These are phyloP conservation scores for Chrysopogon serrulatus DNA, from an alignment of 176 grass and related monocot species.

Conservation along the genomic window DNA sequence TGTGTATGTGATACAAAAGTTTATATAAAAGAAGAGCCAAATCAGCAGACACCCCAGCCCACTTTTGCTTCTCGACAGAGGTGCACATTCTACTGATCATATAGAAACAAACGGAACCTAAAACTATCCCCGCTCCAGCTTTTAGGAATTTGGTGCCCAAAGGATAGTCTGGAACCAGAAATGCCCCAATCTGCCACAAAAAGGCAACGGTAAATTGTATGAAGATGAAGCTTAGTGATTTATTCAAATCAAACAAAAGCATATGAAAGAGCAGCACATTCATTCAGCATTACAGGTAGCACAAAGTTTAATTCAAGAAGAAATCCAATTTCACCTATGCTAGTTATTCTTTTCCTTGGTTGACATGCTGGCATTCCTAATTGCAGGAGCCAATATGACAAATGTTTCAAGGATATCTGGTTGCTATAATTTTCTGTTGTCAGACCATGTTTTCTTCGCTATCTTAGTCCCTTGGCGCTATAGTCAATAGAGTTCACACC, in stretches of 20 bases:
- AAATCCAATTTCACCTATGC: neutral
- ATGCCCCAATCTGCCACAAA: conserved; percentile 68
- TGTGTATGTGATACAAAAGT: neutral
- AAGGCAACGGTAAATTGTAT: neutral
- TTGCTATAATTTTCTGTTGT: neutral
- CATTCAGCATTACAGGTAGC: neutral
- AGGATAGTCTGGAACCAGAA: conserved; percentile 86
- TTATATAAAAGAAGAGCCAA: neutral
- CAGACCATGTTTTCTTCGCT: neutral
- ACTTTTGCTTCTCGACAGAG: neutral
- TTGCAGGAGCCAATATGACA: neutral
- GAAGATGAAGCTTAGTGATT: neutral
- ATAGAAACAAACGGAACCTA: neutral
- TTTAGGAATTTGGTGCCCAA: conserved; percentile 71
- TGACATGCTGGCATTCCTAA: neutral
- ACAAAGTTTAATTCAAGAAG: neutral
- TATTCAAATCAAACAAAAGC: neutral
- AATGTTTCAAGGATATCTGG: neutral
- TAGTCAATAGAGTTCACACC: neutral
- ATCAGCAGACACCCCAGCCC: neutral
- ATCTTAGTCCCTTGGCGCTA: no score
- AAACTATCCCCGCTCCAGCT: conserved; percentile 70
- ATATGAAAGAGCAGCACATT: neutral
- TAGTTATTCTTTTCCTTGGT: neutral
- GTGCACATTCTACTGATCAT: conserved; percentile 1